phyloP scores from a whole-genome alignment of 2,329 filamentous ascomycete species.

The Phialophora verrucosa region DNA sequence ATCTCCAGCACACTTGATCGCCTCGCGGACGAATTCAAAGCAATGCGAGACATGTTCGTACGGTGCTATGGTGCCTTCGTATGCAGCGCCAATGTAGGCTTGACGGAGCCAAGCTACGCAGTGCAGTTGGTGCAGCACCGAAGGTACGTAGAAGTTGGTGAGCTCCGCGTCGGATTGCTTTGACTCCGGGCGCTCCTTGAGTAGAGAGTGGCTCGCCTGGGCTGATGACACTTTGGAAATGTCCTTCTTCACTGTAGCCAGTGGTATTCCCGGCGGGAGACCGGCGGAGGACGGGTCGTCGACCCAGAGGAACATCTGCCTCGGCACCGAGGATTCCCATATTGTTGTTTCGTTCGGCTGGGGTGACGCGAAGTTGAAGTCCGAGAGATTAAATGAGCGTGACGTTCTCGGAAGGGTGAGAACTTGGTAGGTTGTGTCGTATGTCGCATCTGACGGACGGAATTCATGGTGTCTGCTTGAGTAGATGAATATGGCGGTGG shows the following conservation, averaged over 20 bases:
- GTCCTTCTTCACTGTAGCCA: background rate
- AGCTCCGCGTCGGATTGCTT: background rate
- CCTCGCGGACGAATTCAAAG: constrained; percentile 41
- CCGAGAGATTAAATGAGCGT: background rate
- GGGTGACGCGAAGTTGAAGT: background rate
- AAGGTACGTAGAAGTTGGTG: background rate
- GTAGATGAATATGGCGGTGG: background rate
- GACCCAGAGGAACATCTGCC: background rate
- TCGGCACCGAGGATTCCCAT: background rate
- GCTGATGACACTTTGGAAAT: background rate
- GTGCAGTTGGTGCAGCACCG: constrained; percentile 2
- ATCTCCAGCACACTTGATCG: constrained; percentile 40
- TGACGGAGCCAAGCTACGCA: constrained; percentile 1
- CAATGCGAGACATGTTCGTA: constrained; percentile 35
- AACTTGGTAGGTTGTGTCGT: background rate
- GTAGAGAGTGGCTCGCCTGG: background rate
- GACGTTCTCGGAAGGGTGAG: background rate
- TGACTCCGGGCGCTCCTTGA: background rate
- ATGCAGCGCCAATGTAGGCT: background rate
- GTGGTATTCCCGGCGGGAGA: background rate
- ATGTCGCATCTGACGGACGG: background rate
- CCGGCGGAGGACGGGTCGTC: background rate
- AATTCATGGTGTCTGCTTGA: background rate
- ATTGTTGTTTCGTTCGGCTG: background rate
- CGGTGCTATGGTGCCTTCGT: background rate